Evolutionary conservation across 2,329 filamentous ascomycete species (phyloP).

Genomic region (Hypoxylon sp.): DNA sequence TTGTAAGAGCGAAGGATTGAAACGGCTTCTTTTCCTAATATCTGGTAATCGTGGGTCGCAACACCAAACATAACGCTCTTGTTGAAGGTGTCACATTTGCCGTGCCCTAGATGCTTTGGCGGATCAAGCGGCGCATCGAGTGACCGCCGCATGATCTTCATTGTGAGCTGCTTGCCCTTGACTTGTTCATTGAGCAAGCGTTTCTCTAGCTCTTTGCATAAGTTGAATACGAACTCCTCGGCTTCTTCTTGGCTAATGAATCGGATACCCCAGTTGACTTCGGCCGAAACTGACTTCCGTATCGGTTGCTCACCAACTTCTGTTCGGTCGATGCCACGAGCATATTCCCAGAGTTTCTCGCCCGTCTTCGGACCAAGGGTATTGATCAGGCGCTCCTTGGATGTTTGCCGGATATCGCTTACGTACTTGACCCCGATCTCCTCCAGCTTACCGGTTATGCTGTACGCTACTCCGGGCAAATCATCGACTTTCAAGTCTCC

Average conservation of each 20-base stretch:
- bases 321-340: conserved; percentile 84
- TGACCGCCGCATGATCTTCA: conserved; percentile 94
- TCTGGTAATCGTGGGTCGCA: conserved; percentile 79
- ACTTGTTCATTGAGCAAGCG: conserved; percentile 85
- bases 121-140: conserved; percentile 90
- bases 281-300: conserved; percentile 94
- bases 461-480: conserved; percentile 92
- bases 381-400: conserved; percentile 79
- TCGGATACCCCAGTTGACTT: conserved; percentile 98
- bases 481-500: conserved; percentile 82
- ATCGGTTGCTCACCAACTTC: conserved; percentile 89
- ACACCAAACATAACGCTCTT: conserved; percentile 87
- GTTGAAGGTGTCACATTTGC: conserved; percentile 94
- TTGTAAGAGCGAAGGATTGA: conserved; percentile 83
- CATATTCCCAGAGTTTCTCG: conserved; percentile 89
- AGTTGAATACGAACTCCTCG: conserved; percentile 87
- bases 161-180: conserved; percentile 86
- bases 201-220: conserved; percentile 87
- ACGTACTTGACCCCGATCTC: conserved; percentile 86
- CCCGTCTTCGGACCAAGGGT: conserved; percentile 91
- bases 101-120: conserved; percentile 92
- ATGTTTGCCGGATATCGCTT: conserved; percentile 81
- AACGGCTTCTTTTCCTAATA: conserved; percentile 85
- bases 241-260: conserved; percentile 94
- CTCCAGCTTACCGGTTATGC: conserved; percentile 87